Base-by-base conservation (phyloP, 306 rosid genomes). In the Ammopiptanthus mongolicus region DNA sequence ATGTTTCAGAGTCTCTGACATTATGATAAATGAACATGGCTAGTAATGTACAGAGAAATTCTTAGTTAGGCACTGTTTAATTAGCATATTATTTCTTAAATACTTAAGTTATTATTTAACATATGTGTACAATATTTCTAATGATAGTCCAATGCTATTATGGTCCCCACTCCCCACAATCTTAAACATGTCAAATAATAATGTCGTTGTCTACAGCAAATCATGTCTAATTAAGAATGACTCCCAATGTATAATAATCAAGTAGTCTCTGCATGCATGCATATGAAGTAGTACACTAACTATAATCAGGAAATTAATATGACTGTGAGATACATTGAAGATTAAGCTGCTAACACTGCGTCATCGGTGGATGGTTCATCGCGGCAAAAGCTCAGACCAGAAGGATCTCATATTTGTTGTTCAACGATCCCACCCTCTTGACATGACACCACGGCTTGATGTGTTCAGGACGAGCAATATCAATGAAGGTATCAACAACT, bases 321-420 rank as follows among this genome's bases (percentile, higher is more conserved):
- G 3, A 71, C 4, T 0, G 25, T 71, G 69, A 9, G 42, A 23
- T 1, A 33, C 37, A 2, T 50, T 75, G 65, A 37, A 76, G 80
- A 5, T 66, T 55, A 57, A 68, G 0, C 25, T 80, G 53, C 6
- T n/a, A 17, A 36, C 80, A 0, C 77, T 80, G 61, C 77, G 73
- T 1, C 80, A 80, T 53, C 29, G 46, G 53, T 80, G 84, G 84
- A 41, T 8, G 73, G 77, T 80, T 68, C 73, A 80, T 51, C 19
- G 60, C 29, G 80, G 84, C 8, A 41, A 5, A 36, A 80, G 73
- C 46, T 18, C 44, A 9, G 77, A 74, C 1, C 23, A 59, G 42
- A 68, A 80, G 44, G 73, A 75, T 75, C 6, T 74, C 9, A 60
- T 80, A 1, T 80, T 80, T 37, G 31, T 63, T n/a, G 81, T 58